These are phyloP conservation scores for Brachypodium distachyon DNA, from an alignment of 202 grass and related monocot species.

Conservation along the genomic window DNA sequence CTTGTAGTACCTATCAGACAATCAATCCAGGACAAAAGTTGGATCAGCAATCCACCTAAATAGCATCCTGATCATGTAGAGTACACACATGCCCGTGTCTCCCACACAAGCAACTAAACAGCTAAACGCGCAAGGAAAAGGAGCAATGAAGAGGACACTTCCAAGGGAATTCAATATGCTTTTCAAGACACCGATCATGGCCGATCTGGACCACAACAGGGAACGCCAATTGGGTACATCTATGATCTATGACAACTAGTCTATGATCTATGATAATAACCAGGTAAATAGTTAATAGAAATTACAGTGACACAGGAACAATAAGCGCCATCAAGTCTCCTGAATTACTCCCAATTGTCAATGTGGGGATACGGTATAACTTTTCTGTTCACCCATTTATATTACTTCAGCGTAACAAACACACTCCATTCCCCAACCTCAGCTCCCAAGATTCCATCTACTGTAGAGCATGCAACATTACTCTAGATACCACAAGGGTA, in stretches of 20 bases:
- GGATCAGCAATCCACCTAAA: slow-evolving; percentile 15
- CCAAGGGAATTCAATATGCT: background rate
- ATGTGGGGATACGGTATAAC: background rate
- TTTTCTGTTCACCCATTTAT: background rate
- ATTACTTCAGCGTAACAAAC: background rate
- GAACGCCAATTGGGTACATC: background rate
- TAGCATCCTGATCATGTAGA: background rate
- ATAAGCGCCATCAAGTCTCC: background rate
- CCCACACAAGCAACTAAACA: slow-evolving; percentile 11
- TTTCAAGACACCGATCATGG: background rate
- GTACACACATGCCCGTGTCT: slow-evolving; percentile 33
- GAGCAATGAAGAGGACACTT: background rate
- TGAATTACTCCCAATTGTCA: background rate
- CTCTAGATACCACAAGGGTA: background rate
- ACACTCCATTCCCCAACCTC: background rate
- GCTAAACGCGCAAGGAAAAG: slow-evolving; percentile 19
- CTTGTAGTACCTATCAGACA: background rate
- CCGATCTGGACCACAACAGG: slow-evolving; percentile 25
- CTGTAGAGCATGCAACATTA: background rate
- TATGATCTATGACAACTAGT: background rate
- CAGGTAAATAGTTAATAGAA: background rate
- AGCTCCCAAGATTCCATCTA: background rate
- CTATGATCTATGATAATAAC: too few relatives aligned
- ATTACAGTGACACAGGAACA: background rate
- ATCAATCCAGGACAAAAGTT: background rate